Percentiles rank a stretch among this genome's conserved stretches.
phyloP scores from a whole-genome alignment of 305 asterid species.

The Andrographis paniculata region DNA sequence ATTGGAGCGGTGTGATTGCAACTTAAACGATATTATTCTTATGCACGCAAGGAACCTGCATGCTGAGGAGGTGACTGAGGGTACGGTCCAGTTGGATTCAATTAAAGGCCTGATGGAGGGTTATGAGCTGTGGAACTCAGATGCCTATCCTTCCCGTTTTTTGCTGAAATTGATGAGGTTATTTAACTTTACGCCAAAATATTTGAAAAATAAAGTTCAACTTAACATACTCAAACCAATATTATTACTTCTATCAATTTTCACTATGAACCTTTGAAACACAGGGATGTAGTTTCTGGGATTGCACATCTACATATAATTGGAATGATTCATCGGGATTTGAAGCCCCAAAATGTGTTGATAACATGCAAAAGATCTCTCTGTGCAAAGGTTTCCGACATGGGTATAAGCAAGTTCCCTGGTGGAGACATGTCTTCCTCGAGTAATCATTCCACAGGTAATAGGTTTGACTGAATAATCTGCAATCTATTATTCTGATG shows the following conservation, averaged over 20 bases:
- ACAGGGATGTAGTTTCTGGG: constrained; percentile 85
- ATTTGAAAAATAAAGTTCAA: background rate
- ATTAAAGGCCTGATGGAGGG: constrained; percentile 33
- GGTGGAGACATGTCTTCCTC: constrained; percentile 72
- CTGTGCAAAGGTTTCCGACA: constrained; percentile 84
- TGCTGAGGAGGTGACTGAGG: constrained; percentile 30
- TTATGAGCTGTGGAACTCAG: constrained; percentile 47
- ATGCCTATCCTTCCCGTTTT: constrained; percentile 67
- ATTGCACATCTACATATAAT: constrained; percentile 79
- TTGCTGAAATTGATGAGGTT: constrained; percentile 81
- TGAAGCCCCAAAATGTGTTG: constrained; percentile 88
- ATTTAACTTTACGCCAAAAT: constrained; percentile 11
- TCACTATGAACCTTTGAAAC: constrained; percentile 16
- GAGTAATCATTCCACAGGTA: constrained; percentile 82
- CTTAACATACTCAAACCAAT: background rate
- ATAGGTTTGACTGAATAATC: constrained; percentile 14
- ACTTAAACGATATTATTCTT: constrained; percentile 67
- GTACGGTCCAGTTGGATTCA: constrained; percentile 29
- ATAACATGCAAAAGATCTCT: constrained; percentile 49
- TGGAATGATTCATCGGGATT: constrained; percentile 87
- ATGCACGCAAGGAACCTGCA: constrained; percentile 35
- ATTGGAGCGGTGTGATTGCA: constrained; percentile 83
- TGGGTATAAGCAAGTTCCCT: constrained; percentile 95
- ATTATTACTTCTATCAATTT: constrained; percentile 3
- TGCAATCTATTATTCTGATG: constrained; percentile 4